Evolutionary conservation across 495 filamentous ascomycete genomes (phyloP).

Genomic region (Daldinia concentrica): DNA sequence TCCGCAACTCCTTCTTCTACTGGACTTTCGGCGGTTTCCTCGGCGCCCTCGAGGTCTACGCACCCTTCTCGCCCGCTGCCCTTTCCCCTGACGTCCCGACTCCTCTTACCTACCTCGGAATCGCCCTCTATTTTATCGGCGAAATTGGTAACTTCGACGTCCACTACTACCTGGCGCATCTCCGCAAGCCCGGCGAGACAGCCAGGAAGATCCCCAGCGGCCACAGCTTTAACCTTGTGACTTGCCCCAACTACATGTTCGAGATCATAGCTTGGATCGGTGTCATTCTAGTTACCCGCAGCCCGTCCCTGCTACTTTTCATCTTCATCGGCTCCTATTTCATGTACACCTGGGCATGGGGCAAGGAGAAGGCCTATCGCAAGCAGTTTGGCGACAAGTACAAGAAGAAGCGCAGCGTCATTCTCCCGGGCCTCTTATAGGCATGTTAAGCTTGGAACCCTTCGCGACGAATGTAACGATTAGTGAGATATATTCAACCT

Average conservation of each 20-base stretch:
- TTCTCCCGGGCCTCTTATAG: slow-evolving; percentile 74
- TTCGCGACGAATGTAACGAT: slow-evolving; percentile 1
- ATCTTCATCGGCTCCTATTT: slow-evolving; percentile 69
- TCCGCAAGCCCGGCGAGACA: slow-evolving; percentile 82
- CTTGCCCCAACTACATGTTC: slow-evolving; percentile 97
- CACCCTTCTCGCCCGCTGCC: slow-evolving; percentile 70
- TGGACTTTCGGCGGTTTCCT: slow-evolving; percentile 85
- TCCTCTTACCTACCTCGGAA: slow-evolving; percentile 61
- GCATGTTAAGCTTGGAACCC: background rate
- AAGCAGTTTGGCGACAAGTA: slow-evolving; percentile 91
- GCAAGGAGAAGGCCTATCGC: slow-evolving; percentile 91
- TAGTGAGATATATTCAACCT: background rate
- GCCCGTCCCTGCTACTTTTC: slow-evolving; percentile 78
- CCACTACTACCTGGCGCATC: slow-evolving; percentile 76
- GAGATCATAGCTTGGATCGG: slow-evolving; percentile 88
- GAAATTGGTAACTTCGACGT: slow-evolving; percentile 82
- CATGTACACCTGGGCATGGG: slow-evolving; percentile 88
- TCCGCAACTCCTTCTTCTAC: slow-evolving; percentile 92
- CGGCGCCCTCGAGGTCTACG: slow-evolving; percentile 86
- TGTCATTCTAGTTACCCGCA: slow-evolving; percentile 77
- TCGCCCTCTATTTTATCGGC: slow-evolving; percentile 75
- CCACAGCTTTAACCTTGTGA: slow-evolving; percentile 85
- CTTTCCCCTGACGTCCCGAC: slow-evolving; percentile 60
- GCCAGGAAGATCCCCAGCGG: slow-evolving; percentile 88
- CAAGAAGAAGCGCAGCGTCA: slow-evolving; percentile 82